Conservation (phyloP, 345 rosid species). For the Tarenaya hassleriana region DNA sequence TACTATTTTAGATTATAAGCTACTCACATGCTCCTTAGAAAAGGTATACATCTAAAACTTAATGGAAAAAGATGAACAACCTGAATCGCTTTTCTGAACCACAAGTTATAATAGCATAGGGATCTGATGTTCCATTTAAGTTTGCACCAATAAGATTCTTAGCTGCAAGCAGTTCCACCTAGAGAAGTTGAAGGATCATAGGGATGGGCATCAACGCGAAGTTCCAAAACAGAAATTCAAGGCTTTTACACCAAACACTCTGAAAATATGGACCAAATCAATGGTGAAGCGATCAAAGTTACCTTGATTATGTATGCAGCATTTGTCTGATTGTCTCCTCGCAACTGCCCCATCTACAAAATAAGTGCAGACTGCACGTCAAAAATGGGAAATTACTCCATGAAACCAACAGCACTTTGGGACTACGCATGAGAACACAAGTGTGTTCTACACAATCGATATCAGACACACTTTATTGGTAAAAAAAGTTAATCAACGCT, state of each 20-base stretch:
- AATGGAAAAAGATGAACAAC: slow-evolving; percentile 32
- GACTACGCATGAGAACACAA: not conserved
- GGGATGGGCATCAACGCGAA: slow-evolving; percentile 4
- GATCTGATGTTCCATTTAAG: slow-evolving; percentile 95
- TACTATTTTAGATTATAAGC: not conserved
- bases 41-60: slow-evolving; percentile 10
- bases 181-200: slow-evolving; percentile 17
- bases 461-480: too few species aligned
- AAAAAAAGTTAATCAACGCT: too few species aligned
- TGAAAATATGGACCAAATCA: not conserved
- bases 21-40: slow-evolving; percentile 16
- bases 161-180: slow-evolving; percentile 95
- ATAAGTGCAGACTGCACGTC: slow-evolving; percentile 87
- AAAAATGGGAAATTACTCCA: slow-evolving; percentile 59
- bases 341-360: slow-evolving; percentile 71
- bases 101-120: slow-evolving; percentile 94
- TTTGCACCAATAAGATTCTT: slow-evolving; percentile 96
- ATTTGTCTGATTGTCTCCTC: slow-evolving; percentile 57
- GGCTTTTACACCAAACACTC: too few species aligned
- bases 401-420: slow-evolving; percentile 24
- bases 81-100: slow-evolving; percentile 94
- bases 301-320: slow-evolving; percentile 78
- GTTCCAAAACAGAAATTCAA: not conserved
- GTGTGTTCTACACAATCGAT: not conserved
- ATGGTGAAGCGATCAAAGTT: slow-evolving; percentile 6